Base-by-base conservation (phyloP, 2,329 filamentous ascomycete genomes). In the Cercospora citrullina region DNA sequence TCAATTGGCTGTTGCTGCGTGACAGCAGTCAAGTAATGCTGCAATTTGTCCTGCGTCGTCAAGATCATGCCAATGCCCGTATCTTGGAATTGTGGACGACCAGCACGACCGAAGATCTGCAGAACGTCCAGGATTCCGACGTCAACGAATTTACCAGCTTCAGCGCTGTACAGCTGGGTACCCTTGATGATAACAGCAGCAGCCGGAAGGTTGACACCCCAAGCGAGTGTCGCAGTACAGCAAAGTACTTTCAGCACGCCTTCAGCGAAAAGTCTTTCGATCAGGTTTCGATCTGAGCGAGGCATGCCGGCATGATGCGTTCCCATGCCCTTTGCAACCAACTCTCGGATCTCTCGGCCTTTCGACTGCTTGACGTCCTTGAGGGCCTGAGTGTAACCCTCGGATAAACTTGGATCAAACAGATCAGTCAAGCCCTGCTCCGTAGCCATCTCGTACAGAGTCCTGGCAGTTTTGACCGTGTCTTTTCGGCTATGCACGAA, bases 51-150 rank as follows among this genome's bases (percentile, higher is more conserved):
- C n/a, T 94, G 91, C 0, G 93, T 96, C 0, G 96, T 99, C 75
- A 93, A 96, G 72, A 99, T 99, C 84, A 97, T 97, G 71, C 96
- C 96, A 73, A 98, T 97, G 84, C 95, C 95, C 39, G 91, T 95
- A 76, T 98, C 95, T 77, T 98, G 94, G 74, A 97, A 99, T 77
- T 99, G 95, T 48, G 96, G 95, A 79, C 95, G 91, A 84, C 95
- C 95, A 68, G 95, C 96, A 86, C 95, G 94, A 84, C 95, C 95
- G 77, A 99, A 99, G 68, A 99, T 99, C 78, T 99, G 95, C 65
- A 99, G 84, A 16, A 99, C 95, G 78, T 99, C 95, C 2, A 99
- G 86, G 72, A 99, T 99, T 3, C 95, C 94, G 5, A 99, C 85
- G 76, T 99, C 95, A 21, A 97, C 91, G 74, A 97, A 98, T 80